A percentile compares a stretch with the other conserved stretches of the same genome.
These are phyloP conservation scores for Fusarium sp. DNA, from an alignment of 2,329 filamentous ascomycete species.

Conservation along the genomic window DNA sequence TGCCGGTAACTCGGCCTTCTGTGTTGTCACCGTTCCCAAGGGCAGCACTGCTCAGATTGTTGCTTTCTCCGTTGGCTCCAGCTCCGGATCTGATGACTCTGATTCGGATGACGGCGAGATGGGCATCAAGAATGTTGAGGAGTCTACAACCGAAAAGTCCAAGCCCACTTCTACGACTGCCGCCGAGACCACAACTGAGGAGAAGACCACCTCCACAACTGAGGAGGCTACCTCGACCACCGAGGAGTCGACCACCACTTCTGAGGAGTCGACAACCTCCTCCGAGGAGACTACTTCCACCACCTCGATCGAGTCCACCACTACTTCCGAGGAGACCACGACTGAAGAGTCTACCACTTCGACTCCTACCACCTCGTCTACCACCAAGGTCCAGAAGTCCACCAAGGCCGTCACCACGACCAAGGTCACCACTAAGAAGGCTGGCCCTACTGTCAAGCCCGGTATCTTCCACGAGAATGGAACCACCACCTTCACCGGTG, in stretches of 20 bases:
- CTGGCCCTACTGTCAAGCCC: conserved; percentile 43
- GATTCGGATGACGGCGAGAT: background rate
- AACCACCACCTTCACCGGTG: conserved; percentile 42
- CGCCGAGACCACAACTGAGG: conserved; percentile 29
- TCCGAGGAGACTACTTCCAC: conserved; percentile 28
- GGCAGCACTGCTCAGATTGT: conserved; percentile 73
- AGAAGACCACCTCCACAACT: conserved; percentile 31
- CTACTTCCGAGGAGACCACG: conserved; percentile 23
- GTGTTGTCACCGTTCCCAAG: conserved; percentile 76
- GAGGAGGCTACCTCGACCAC: conserved; percentile 25
- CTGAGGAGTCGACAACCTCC: conserved; percentile 27
- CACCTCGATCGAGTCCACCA: conserved; percentile 17
- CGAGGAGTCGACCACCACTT: conserved; percentile 25
- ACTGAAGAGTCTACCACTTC: conserved; percentile 37
- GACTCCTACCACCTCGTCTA: conserved; percentile 42
- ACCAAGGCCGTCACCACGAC: conserved; percentile 25
- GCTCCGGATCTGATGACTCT: conserved; percentile 24
- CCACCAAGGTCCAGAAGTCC: conserved; percentile 26
- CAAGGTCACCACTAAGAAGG: conserved; percentile 25
- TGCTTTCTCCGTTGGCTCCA: conserved; percentile 59
- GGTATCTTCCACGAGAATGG: conserved; percentile 64
- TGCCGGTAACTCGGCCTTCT: conserved; percentile 74
- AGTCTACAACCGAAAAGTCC: conserved; percentile 22
- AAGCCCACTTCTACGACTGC: conserved; percentile 38
- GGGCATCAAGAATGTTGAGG: conserved; percentile 4